Conservation (phyloP, 2,329 filamentous ascomycete species). For the Berkeleyomyces rouxiae region DNA sequence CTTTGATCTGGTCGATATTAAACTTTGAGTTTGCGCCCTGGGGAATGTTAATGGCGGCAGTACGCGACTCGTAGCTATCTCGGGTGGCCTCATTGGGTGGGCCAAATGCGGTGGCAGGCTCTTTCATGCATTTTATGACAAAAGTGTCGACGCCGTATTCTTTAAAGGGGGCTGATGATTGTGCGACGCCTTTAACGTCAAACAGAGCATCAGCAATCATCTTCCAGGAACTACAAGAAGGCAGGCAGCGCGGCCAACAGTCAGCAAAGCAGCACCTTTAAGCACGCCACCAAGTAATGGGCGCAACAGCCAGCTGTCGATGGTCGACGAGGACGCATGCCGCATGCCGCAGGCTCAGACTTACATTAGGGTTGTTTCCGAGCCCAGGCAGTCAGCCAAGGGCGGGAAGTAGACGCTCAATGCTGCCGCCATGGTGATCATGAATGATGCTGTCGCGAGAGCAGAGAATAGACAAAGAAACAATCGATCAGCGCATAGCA, state of each 20-base stretch:
- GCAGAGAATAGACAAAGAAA: background rate
- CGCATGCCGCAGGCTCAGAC: conserved; percentile 21
- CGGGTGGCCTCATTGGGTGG: conserved; percentile 45
- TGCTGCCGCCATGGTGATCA: conserved; percentile 48
- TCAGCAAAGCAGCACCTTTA: background rate
- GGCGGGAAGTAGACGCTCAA: conserved; percentile 67
- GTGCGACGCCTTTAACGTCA: conserved; percentile 40
- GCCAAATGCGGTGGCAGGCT: conserved; percentile 52
- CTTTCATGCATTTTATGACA: conserved; percentile 50
- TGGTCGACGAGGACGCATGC: background rate
- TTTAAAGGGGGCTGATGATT: conserved; percentile 37
- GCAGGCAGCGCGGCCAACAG: background rate
- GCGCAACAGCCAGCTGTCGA: background rate
- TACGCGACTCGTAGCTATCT: conserved; percentile 64
- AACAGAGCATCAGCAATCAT: conserved; percentile 37
- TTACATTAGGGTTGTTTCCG: conserved; percentile 66
- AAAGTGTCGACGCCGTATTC: conserved; percentile 56
- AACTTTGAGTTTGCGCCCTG: conserved; percentile 49
- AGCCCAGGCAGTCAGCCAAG: conserved; percentile 68
- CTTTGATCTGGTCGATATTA: conserved; percentile 65
- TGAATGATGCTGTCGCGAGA: background rate
- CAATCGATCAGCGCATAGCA: conserved; percentile 3
- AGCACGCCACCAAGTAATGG: background rate
- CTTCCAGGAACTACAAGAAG: conserved; percentile 40
- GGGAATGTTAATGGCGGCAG: conserved; percentile 69